Evolutionary conservation across 2,329 filamentous ascomycete species (phyloP).

Genomic region (Colletotrichum trifolii): DNA sequence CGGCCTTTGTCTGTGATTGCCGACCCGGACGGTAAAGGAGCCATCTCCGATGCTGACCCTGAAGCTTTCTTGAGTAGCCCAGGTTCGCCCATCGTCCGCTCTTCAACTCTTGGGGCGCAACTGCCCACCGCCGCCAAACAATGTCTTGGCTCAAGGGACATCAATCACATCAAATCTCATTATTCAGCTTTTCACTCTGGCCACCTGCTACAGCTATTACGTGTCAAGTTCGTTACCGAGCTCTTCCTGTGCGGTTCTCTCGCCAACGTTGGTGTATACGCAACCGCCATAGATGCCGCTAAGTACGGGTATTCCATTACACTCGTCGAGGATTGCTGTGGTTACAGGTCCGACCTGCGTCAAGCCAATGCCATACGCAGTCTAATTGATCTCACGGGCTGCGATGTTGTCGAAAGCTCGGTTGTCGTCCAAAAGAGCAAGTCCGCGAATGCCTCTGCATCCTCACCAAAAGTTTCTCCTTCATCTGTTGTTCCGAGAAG

Average conservation of each 20-base stretch:
- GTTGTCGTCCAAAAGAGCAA: conserved; percentile 36
- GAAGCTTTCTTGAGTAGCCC: conserved; percentile 61
- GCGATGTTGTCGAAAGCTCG: conserved; percentile 64
- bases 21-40: conserved; percentile 28
- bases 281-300: conserved; percentile 90
- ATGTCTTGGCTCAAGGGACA: conserved; percentile 60
- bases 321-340: conserved; percentile 88
- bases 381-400: conserved; percentile 80
- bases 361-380: conserved; percentile 77
- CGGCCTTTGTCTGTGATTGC: conserved; percentile 8
- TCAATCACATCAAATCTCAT: conserved; percentile 74
- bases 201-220: conserved; percentile 77
- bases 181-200: conserved; percentile 90
- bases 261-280: conserved; percentile 89
- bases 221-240: conserved; percentile 89
- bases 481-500: conserved; percentile 27
- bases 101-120: conserved; percentile 57
- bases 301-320: conserved; percentile 89
- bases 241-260: conserved; percentile 89
- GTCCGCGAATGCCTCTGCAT: conserved; percentile 11
- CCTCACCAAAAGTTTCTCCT: not conserved
- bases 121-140: conserved; percentile 56
- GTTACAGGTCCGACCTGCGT: conserved; percentile 76
- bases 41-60: conserved; percentile 40
- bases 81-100: conserved; percentile 55